These are phyloP conservation scores for Coffea canephora DNA, from an alignment of 257 asterid genomes.

Conservation along the genomic window DNA sequence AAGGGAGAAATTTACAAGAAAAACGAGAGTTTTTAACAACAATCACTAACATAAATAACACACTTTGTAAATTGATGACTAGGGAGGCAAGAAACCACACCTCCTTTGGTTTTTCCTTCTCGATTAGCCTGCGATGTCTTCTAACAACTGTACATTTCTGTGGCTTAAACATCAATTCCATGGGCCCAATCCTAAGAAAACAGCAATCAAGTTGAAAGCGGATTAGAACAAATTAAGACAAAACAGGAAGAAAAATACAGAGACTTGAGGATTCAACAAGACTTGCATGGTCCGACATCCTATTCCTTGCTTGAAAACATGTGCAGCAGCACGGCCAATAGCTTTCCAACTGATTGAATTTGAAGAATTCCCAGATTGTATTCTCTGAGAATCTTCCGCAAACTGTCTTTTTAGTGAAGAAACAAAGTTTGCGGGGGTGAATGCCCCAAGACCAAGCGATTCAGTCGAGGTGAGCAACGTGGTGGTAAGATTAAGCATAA, in stretches of 20 bases:
- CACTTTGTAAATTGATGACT: background rate
- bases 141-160: conserved; percentile 10
- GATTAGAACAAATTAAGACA: background rate
- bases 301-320: conserved; percentile 33
- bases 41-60: background rate
- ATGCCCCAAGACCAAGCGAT: conserved; percentile 26
- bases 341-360: conserved; percentile 29
- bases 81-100: conserved; percentile 12
- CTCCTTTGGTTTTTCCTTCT: conserved; percentile 34
- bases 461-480: conserved; percentile 38
- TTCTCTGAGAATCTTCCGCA: conserved; percentile 2
- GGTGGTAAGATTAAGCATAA: conserved; percentile 41
- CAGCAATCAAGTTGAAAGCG: background rate
- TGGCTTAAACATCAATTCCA: conserved; percentile 30
- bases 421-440: conserved; percentile 43
- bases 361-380: background rate
- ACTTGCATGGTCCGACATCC: conserved; percentile 46
- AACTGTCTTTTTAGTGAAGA: conserved; percentile 38
- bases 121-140: conserved; percentile 14
- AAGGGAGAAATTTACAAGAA: too few species aligned
- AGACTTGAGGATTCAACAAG: background rate
- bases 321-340: conserved; percentile 32
- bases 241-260: background rate
- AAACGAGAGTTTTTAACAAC: background rate
- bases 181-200: background rate